Conservation (phyloP, 225 moss, liverwort and hornwort species). For the Polytrichum commune region DNA sequence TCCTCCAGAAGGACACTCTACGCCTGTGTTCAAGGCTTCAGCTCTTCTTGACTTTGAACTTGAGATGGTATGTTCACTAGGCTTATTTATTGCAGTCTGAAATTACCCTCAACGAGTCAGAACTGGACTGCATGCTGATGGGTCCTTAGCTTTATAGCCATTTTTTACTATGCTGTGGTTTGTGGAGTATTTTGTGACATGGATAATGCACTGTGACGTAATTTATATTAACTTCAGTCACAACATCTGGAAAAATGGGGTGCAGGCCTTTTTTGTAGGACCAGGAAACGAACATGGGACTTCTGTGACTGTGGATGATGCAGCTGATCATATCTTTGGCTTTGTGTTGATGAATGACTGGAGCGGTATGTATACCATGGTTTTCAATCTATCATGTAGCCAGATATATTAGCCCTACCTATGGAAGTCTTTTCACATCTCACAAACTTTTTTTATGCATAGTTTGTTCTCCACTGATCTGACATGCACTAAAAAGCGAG, state of each 20-base stretch:
- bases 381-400: background rate
- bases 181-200: no score
- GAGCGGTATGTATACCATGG: constrained; percentile 57
- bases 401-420: no score
- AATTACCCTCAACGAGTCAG: background rate
- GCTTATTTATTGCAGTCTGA: background rate
- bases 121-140: background rate
- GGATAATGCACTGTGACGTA: no score
- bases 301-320: constrained; percentile 71
- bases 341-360: constrained; percentile 97
- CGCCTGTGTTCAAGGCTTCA: constrained; percentile 70
- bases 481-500: no score
- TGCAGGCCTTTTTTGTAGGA: constrained; percentile 88
- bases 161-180: no score
- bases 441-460: no score
- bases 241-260: background rate
- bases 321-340: constrained; percentile 86
- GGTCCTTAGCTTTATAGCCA: no score
- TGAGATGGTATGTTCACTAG: constrained; percentile 62
- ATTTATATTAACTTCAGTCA: no score
- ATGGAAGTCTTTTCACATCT: no score
- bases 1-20: constrained; percentile 59
- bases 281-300: constrained; percentile 76
- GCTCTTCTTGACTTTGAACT: constrained; percentile 84
- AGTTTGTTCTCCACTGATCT: no score